Percentiles rank a stretch among this genome's conserved stretches.
Conservation (phyloP, 2,329 filamentous ascomycete species). For the Podosphaera fusca region DNA sequence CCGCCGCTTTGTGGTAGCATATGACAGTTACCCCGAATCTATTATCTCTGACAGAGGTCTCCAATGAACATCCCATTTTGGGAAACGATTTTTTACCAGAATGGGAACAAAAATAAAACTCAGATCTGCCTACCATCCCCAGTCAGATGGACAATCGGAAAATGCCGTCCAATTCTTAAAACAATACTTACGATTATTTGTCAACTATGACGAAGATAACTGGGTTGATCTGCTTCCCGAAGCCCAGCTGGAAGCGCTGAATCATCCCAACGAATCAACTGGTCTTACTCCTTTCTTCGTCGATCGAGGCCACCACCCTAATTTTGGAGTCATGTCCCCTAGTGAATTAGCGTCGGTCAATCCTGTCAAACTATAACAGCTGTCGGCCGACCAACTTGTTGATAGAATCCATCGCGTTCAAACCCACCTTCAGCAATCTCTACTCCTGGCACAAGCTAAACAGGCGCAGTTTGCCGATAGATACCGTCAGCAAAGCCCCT, state of each 20-base stretch:
- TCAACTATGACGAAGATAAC: too few relatives aligned
- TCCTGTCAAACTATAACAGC: not conserved
- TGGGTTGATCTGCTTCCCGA: not conserved
- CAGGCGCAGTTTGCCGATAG: not conserved
- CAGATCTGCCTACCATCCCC: not conserved
- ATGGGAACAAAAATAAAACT: not conserved
- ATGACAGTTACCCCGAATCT: not conserved
- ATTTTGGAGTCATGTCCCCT: too few relatives aligned
- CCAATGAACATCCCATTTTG: not conserved
- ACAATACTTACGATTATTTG: too few relatives aligned
- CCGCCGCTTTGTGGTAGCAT: not conserved
- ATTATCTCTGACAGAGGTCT: not conserved
- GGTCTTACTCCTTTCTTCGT: too few relatives aligned
- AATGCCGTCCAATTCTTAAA: not conserved
- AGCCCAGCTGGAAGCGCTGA: not conserved
- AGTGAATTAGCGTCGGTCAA: not conserved
- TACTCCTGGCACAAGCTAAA: not conserved
- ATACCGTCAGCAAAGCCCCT: too few relatives aligned
- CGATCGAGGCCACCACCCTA: too few relatives aligned
- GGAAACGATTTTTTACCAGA: not conserved
- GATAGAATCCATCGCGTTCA: not conserved
- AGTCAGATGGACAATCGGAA: not conserved
- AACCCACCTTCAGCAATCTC: not conserved
- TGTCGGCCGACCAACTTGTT: not conserved
- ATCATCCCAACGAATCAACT: not conserved